These are phyloP conservation scores for Davidsoniella australis DNA, from an alignment of 2,329 filamentous ascomycete genomes.

Conservation along the genomic window DNA sequence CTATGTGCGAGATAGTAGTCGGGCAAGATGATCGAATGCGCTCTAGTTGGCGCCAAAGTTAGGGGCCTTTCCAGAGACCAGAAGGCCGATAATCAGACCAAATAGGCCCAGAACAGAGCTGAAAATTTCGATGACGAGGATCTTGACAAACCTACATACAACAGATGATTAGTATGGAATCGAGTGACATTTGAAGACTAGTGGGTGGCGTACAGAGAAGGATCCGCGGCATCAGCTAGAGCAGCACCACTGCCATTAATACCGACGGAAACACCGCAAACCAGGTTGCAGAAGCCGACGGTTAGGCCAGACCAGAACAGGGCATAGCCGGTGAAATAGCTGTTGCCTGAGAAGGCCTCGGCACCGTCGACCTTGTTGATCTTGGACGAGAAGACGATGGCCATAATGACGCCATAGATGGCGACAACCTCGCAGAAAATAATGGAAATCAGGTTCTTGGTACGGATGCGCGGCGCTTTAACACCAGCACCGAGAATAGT, in stretches of 20 bases:
- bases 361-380: conserved; percentile 48
- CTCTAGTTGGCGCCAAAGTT: conserved; percentile 41
- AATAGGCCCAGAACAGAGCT: conserved; percentile 94
- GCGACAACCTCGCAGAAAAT: conserved; percentile 99
- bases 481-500: conserved; percentile 96
- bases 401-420: conserved; percentile 99
- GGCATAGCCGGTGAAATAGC: conserved; percentile 89
- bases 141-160: conserved; percentile 72
- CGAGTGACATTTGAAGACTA: background rate
- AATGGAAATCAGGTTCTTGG: conserved; percentile 98
- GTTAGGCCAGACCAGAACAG: conserved; percentile 93
- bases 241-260: conserved; percentile 97
- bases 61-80: conserved; percentile 67
- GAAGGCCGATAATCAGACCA: conserved; percentile 82
- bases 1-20: too few relatives aligned
- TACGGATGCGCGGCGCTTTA: conserved; percentile 89
- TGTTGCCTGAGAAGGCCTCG: conserved; percentile 52
- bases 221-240: conserved; percentile 84
- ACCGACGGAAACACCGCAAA: conserved; percentile 90
- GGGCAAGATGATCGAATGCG: background rate
- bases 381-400: conserved; percentile 92
- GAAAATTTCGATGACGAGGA: conserved; percentile 98
- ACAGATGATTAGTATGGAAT: conserved; percentile 16
- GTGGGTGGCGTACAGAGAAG: conserved; percentile 53
- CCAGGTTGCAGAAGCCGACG: conserved; percentile 86